Evolutionary conservation across 305 asterid species (phyloP).

Genomic region (Ilex paraguariensis): DNA sequence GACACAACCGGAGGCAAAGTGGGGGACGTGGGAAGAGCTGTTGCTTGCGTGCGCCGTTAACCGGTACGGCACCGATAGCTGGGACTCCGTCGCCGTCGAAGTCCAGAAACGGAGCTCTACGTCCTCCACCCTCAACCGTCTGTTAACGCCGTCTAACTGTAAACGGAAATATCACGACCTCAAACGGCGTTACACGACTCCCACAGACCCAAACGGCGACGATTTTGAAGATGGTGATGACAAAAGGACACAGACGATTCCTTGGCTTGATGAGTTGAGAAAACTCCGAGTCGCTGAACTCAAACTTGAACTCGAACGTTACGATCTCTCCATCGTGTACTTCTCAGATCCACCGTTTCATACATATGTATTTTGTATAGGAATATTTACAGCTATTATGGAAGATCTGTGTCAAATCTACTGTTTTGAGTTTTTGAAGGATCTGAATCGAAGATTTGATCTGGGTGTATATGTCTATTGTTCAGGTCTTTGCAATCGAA

Average conservation of each 20-base stretch:
- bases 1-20: slow-evolving; percentile 26
- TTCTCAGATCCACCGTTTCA: slow-evolving; percentile 18
- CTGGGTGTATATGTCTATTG: not conserved
- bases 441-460: no score
- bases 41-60: slow-evolving; percentile 81
- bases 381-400: no score
- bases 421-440: no score
- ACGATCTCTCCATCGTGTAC: slow-evolving; percentile 88
- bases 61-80: slow-evolving; percentile 64
- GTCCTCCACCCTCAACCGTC: slow-evolving; percentile 25
- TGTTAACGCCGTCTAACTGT: slow-evolving; percentile 40
- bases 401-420: no score
- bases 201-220: slow-evolving; percentile 17
- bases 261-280: slow-evolving; percentile 70
- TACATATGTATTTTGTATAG: not conserved
- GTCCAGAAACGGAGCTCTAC: slow-evolving; percentile 40
- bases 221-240: slow-evolving; percentile 25
- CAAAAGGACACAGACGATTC: slow-evolving; percentile 25
- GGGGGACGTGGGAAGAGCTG: slow-evolving; percentile 91
- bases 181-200: slow-evolving; percentile 33
- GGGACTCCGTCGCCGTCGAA: slow-evolving; percentile 70
- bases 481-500: slow-evolving; percentile 65
- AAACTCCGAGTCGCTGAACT: slow-evolving; percentile 76
- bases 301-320: slow-evolving; percentile 70
- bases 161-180: slow-evolving; percentile 46